These are phyloP conservation scores for Mimosa bimucronata DNA, from an alignment of 306 rosid genomes.

Conservation along the genomic window DNA sequence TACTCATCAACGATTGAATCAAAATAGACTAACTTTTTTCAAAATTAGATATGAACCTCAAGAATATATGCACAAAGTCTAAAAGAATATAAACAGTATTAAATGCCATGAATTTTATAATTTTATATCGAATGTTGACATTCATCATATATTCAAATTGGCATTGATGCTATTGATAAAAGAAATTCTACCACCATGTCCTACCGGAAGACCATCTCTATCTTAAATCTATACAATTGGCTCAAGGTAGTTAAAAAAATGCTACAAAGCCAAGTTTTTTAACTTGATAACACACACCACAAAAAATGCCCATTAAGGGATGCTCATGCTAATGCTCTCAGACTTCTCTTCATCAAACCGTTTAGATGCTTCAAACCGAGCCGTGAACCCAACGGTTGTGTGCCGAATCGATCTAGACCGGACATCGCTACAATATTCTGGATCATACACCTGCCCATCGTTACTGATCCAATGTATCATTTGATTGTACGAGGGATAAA, in stretches of 20 bases:
- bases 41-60: neutral
- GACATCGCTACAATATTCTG: slow-evolving; percentile 76
- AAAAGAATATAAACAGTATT: neutral
- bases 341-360: slow-evolving; percentile 55
- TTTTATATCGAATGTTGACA: neutral
- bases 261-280: slow-evolving; percentile 44
- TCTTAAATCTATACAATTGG: slow-evolving; percentile 51
- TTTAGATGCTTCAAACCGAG: slow-evolving; percentile 78
- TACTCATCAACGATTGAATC: neutral
- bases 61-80: neutral
- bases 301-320: slow-evolving; percentile 24
- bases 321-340: neutral
- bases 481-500: slow-evolving; percentile 87
- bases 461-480: slow-evolving; percentile 87
- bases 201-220: slow-evolving; percentile 29
- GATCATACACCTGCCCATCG: slow-evolving; percentile 77
- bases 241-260: slow-evolving; percentile 34
- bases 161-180: neutral
- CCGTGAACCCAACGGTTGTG: slow-evolving; percentile 87
- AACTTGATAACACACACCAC: slow-evolving; percentile 23
- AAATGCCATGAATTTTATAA: neutral
- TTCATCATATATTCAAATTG: neutral
- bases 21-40: neutral
- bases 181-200: neutral
- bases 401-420: slow-evolving; percentile 73